A percentile compares a stretch with the other conserved stretches of the same genome.
Conservation (phyloP, 75 land plant genomes). For the Adiantum capillusveneris region DNA sequence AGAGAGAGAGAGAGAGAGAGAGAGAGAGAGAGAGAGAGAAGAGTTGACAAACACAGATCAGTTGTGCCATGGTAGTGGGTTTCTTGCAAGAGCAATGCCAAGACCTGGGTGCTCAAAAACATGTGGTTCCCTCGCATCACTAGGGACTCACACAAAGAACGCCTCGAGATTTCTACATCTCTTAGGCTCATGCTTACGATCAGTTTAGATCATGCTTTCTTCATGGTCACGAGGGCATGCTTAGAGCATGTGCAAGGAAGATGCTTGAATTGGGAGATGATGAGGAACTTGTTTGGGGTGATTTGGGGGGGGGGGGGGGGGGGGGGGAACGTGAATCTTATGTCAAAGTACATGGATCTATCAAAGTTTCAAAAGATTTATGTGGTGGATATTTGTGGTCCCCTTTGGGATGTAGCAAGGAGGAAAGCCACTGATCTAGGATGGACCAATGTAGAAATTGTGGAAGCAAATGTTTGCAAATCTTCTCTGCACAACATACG, state of each 20-base stretch:
- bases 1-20: no score
- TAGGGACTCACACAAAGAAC: conserved; percentile 29
- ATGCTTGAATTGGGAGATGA: conserved; percentile 12
- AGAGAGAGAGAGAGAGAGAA: no score
- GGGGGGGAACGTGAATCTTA: conserved; percentile 27
- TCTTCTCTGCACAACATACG: conserved; percentile 9
- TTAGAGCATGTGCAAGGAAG: conserved; percentile 19
- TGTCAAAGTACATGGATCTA: conserved; percentile 26
- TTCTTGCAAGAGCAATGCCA: background rate
- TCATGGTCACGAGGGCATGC: conserved; percentile 29
- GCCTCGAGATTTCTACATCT: conserved; percentile 27
- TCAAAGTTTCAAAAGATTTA: conserved; percentile 19
- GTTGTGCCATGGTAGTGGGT: no score
- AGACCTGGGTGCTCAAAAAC: conserved; percentile 13
- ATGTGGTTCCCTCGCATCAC: no score
- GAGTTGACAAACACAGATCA: no score
- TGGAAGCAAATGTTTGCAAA: conserved; percentile 30
- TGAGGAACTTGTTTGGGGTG: conserved; percentile 13
- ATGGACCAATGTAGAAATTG: no score
- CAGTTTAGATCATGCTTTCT: conserved; percentile 29
- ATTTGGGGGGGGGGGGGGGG: conserved; percentile 39
- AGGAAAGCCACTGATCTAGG: no score
- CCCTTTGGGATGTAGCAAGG: no score
- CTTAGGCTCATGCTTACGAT: conserved; percentile 29
- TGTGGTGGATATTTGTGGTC: no score